Evolutionary conservation across 176 grass and related monocot species (phyloP).

Genomic region (Guadua angustifolia): DNA sequence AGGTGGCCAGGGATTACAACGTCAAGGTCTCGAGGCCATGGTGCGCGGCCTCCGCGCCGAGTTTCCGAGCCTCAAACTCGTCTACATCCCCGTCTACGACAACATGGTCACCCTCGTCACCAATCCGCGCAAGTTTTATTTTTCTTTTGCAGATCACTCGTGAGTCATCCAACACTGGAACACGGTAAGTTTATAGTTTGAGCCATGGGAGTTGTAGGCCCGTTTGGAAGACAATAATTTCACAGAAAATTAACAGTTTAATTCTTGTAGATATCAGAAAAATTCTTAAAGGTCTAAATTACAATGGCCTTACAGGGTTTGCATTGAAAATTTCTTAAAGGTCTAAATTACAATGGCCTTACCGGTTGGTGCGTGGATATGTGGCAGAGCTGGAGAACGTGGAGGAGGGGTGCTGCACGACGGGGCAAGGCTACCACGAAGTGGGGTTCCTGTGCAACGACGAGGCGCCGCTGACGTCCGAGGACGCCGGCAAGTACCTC

Average conservation of each 20-base stretch:
- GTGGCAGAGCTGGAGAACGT: slow-evolving; percentile 19
- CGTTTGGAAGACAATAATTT: too few relatives aligned
- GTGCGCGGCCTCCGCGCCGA: slow-evolving; percentile 25
- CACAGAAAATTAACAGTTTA: too few relatives aligned
- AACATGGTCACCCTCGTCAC: slow-evolving; percentile 47
- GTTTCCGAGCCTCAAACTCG: slow-evolving; percentile 51
- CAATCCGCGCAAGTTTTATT: slow-evolving; percentile 40
- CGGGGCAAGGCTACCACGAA: too few relatives aligned
- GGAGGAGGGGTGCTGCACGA: slow-evolving; percentile 48
- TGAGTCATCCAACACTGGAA: too few relatives aligned
- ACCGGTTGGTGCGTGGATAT: too few relatives aligned
- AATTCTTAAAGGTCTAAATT: background rate
- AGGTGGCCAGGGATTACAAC: slow-evolving; percentile 63
- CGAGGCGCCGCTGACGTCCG: slow-evolving; percentile 51
- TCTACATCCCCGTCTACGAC: slow-evolving; percentile 73
- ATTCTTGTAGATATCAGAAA: too few relatives aligned
- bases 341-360: background rate
- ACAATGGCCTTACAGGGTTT: background rate
- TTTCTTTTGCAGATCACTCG: too few relatives aligned
- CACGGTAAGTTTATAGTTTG: too few relatives aligned
- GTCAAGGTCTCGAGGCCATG: slow-evolving; percentile 57
- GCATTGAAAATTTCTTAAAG: too few relatives aligned
- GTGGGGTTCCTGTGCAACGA: slow-evolving; percentile 54
- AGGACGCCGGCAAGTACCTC: slow-evolving; percentile 57
- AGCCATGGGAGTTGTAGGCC: too few relatives aligned